Percentiles rank a stretch among this genome's conserved stretches.
phyloP scores from a whole-genome alignment of 306 rosid genomes.

The Ochetophila trinervis region DNA sequence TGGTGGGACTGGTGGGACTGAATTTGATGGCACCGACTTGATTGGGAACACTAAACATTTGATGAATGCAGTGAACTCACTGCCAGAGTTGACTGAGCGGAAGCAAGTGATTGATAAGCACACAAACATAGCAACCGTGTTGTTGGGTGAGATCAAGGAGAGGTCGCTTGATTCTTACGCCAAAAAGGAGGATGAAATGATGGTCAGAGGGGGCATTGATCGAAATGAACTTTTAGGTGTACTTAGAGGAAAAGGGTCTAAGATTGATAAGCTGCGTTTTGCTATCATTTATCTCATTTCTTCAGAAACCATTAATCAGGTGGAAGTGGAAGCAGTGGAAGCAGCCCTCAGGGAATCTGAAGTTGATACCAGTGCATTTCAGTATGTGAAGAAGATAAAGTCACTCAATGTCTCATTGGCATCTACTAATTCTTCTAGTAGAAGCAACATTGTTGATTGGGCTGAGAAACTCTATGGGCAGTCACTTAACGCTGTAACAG shows the following conservation, averaged over 20 bases:
- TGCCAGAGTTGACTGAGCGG: slow-evolving; percentile 90
- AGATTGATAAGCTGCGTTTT: slow-evolving; percentile 91
- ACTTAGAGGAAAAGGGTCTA: slow-evolving; percentile 82
- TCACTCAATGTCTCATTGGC: slow-evolving; percentile 80
- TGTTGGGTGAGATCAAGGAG: slow-evolving; percentile 96
- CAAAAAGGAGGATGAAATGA: slow-evolving; percentile 88
- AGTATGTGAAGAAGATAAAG: slow-evolving; percentile 89
- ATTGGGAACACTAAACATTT: slow-evolving; percentile 93
- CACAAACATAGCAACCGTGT: slow-evolving; percentile 80
- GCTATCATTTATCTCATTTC: slow-evolving; percentile 87
- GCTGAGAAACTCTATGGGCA: slow-evolving; percentile 96
- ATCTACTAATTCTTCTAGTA: slow-evolving; percentile 80
- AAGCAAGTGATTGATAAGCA: slow-evolving; percentile 97
- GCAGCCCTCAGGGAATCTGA: slow-evolving; percentile 72
- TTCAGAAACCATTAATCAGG: slow-evolving; percentile 68
- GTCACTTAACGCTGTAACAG: slow-evolving; percentile 89
- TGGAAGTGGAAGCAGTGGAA: slow-evolving; percentile 89
- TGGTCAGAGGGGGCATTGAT: slow-evolving; percentile 83
- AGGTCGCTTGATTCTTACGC: slow-evolving; percentile 93
- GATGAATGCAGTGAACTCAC: slow-evolving; percentile 95
- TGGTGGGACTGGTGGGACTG: slow-evolving; percentile 75
- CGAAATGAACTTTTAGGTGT: slow-evolving; percentile 65
- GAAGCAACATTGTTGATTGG: slow-evolving; percentile 96
- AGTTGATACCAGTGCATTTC: slow-evolving; percentile 88
- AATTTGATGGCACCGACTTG: slow-evolving; percentile 88